phyloP scores from a whole-genome alignment of 2,329 filamentous ascomycete genomes.

The Massarina eburnea region DNA sequence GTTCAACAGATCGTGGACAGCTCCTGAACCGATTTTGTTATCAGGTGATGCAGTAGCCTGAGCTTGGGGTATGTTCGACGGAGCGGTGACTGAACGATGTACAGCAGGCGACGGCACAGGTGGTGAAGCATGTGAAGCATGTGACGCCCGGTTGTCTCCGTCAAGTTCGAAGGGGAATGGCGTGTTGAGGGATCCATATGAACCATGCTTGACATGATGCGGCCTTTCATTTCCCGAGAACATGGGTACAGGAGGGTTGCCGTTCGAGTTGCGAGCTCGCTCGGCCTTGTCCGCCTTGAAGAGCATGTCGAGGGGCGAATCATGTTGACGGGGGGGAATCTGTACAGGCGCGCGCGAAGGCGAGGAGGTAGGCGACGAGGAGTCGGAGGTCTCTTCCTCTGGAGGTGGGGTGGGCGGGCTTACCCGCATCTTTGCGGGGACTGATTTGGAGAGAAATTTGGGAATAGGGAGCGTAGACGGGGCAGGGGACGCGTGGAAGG shows the following conservation, averaged over 20 bases:
- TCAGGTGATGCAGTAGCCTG: constrained; percentile 41
- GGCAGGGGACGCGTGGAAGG: constrained; percentile 92
- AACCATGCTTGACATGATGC: constrained; percentile 45
- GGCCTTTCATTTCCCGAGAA: constrained; percentile 22
- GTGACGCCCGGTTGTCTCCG: constrained; percentile 25
- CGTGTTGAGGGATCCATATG: constrained; percentile 53
- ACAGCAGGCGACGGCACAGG: constrained; percentile 22
- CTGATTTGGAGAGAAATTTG: constrained; percentile 78
- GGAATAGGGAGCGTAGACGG: constrained; percentile 88
- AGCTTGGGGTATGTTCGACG: constrained; percentile 29
- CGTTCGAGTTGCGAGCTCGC: constrained; percentile 62
- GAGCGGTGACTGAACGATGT: constrained; percentile 35
- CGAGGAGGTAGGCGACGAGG: constrained; percentile 51
- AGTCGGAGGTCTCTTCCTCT: constrained; percentile 48
- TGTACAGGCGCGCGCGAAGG: constrained; percentile 53
- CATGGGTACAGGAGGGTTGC: constrained; percentile 30
- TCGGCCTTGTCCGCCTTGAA: constrained; percentile 86
- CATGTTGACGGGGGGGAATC: constrained; percentile 51
- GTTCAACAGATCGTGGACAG: constrained; percentile 49
- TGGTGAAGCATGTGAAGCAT: constrained; percentile 22
- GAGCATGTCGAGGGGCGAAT: constrained; percentile 85
- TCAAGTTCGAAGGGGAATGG: constrained; percentile 71
- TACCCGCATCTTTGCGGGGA: constrained; percentile 56
- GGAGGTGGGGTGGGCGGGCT: constrained; percentile 53
- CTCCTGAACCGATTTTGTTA: constrained; percentile 39